Conservation (phyloP, 371 early-diverging fungal species). For the Mucor mucedo region DNA sequence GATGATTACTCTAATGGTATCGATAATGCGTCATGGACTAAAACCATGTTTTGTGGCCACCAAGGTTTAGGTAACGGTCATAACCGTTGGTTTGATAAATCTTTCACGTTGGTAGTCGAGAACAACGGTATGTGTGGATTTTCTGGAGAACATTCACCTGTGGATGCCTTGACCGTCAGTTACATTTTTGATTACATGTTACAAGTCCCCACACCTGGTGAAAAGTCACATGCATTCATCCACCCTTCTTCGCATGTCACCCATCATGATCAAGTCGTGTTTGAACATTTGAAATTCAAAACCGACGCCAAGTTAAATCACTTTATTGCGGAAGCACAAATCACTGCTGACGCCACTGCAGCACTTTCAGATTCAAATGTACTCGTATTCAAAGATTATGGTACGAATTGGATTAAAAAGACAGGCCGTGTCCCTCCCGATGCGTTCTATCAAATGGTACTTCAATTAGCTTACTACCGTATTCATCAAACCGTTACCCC, state of each 20-base stretch:
- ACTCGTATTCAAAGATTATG: conserved; percentile 59
- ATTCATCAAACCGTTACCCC: conserved; percentile 65
- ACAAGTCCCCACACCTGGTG: conserved; percentile 41
- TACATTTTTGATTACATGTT: conserved; percentile 65
- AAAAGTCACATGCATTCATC: conserved; percentile 2
- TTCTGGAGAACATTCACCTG: conserved; percentile 86
- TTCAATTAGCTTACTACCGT: conserved; percentile 85
- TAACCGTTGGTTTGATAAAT: conserved; percentile 93
- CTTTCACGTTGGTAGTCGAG: conserved; percentile 68
- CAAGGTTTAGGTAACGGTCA: conserved; percentile 60
- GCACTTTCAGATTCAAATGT: conserved; percentile 69
- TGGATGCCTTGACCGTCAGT: conserved; percentile 79
- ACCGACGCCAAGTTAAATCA: conserved; percentile 51
- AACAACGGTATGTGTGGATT: conserved; percentile 74
- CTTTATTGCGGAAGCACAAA: conserved; percentile 62
- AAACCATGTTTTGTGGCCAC: conserved; percentile 35
- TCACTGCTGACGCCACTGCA: conserved; percentile 53
- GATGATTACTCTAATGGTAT: conserved; percentile 67
- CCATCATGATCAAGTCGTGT: neutral
- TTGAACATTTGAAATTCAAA: conserved; percentile 56
- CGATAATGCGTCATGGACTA: conserved; percentile 38
- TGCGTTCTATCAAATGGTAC: conserved; percentile 86
- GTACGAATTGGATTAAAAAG: conserved; percentile 65
- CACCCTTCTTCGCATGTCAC: neutral
- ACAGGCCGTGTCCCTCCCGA: conserved; percentile 79